Base-by-base conservation (phyloP, 1,139 yeast genomes). In the Suhomyces wounanorum region DNA sequence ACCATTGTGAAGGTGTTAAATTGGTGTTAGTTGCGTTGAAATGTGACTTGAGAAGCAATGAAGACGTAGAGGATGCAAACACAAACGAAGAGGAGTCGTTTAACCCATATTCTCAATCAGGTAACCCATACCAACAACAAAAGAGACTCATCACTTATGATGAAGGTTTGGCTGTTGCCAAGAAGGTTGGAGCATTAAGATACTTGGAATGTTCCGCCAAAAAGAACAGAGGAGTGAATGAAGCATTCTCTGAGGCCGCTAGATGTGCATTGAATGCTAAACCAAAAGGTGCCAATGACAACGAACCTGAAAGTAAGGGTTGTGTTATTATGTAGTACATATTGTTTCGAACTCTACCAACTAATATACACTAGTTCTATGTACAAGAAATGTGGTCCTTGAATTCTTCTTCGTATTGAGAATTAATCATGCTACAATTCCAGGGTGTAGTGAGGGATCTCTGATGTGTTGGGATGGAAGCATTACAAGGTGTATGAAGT, bases 211-310 rank as follows among this genome's bases (percentile, higher is more conserved):
- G 97, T 71, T 88, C 96, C 31, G 97, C 98, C 11, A 91, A 91
- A 73, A 86, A 87, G 67, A 91, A 90, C 69, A 81, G 96, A 65
- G 98, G 98, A 57, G 98, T 92, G 28, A 91, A 94, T 64, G 98
- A 92, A 70, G 97, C 97, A 5, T 92, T 92, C 67, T 89, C 97
- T 1, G 97, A 92, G 69, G 97, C 97, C 44, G 97, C 97, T 9
- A 83, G 98, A 69, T 91, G 96, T 66, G 98, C 97, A 5, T 78
- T 94, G 60, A 87, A 89, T 58, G 96, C 96, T 14, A 89, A 85
- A 63, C 90, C 96, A 47, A 89, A 85, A 65, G 94, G 94, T 50
- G 86, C 87, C 43, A 73, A 75, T 55, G 83, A 81, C 49, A 72
- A 72, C 56, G 79, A 73, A 55, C 78, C 75, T 36, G 77, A 73